Conservation (phyloP, 257 asterid genomes). For the Nyctanthes arbortristis region DNA sequence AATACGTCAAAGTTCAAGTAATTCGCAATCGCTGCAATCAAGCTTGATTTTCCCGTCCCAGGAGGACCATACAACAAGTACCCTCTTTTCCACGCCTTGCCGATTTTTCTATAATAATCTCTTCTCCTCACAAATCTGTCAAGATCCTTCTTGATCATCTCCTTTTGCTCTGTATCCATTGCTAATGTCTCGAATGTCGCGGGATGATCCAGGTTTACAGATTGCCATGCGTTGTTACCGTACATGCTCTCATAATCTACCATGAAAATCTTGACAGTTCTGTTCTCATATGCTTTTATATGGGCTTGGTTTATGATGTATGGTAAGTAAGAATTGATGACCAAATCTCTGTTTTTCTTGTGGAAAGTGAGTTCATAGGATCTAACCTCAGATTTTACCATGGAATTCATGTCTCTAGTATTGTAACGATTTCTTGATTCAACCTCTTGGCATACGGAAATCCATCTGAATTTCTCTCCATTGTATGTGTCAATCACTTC, state of each 20-base stretch:
- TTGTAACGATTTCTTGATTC: conserved; percentile 31
- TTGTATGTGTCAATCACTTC: conserved; percentile 39
- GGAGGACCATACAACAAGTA: conserved; percentile 77
- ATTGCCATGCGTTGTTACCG: conserved; percentile 37
- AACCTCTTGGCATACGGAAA: conserved; percentile 30
- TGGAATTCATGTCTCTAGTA: conserved; percentile 39
- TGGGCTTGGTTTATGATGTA: conserved; percentile 30
- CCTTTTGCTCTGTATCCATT: conserved; percentile 51
- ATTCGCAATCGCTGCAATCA: conserved; percentile 80
- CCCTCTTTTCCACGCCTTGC: too few relatives aligned
- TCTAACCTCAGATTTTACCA: conserved; percentile 40
- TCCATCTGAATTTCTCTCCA: conserved; percentile 66
- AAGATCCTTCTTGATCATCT: conserved; percentile 45
- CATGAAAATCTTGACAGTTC: conserved; percentile 45
- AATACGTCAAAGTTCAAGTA: conserved; percentile 59
- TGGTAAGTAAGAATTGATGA: conserved; percentile 46
- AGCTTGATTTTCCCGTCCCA: conserved; percentile 83
- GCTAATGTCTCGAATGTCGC: conserved; percentile 65
- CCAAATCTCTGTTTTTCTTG: too few relatives aligned
- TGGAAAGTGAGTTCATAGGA: conserved; percentile 65
- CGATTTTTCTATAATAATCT: too few relatives aligned
- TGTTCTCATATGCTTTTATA: conserved; percentile 38
- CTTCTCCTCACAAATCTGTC: too few relatives aligned
- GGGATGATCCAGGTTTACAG: conserved; percentile 57
- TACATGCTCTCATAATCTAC: conserved; percentile 40